These are phyloP conservation scores for Ploettnerulaceae sp. DNA, from an alignment of 2,329 filamentous ascomycete species.

Conservation along the genomic window DNA sequence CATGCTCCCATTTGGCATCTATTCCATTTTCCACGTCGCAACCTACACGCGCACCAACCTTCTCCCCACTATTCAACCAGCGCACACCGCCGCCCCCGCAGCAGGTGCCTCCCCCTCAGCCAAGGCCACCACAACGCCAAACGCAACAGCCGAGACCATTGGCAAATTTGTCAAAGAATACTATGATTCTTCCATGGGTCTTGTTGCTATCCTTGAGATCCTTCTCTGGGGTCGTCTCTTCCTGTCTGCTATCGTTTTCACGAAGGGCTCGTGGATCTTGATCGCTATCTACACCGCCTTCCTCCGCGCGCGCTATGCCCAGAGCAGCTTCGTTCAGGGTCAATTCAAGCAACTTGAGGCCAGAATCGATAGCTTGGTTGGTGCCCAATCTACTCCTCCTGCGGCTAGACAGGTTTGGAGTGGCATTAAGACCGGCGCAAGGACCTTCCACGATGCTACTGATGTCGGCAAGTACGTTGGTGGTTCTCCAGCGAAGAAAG, in stretches of 20 bases:
- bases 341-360: slow-evolving; percentile 69
- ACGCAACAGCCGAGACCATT: slow-evolving; percentile 71
- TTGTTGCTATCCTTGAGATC: slow-evolving; percentile 87
- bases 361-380: slow-evolving; percentile 74
- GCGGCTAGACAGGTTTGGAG: slow-evolving; percentile 76
- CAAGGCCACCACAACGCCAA: slow-evolving; percentile 48
- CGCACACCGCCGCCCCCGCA: slow-evolving; percentile 48
- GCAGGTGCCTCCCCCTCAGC: slow-evolving; percentile 51
- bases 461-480: slow-evolving; percentile 70
- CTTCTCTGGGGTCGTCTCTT: slow-evolving; percentile 79
- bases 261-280: slow-evolving; percentile 85
- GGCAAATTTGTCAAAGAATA: slow-evolving; percentile 95
- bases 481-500: slow-evolving; percentile 60
- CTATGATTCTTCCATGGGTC: slow-evolving; percentile 92
- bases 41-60: slow-evolving; percentile 94
- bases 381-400: slow-evolving; percentile 82
- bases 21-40: slow-evolving; percentile 97
- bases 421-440: slow-evolving; percentile 64
- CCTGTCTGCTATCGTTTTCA: slow-evolving; percentile 78
- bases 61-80: slow-evolving; percentile 77
- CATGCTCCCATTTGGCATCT: slow-evolving; percentile 89
- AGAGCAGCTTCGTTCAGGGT: slow-evolving; percentile 89
- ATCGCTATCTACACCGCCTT: slow-evolving; percentile 83
- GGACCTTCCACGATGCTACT: slow-evolving; percentile 73
- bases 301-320: slow-evolving; percentile 81